Evolutionary conservation across 345 rosid species (phyloP), one percentile per base, ranked within the genome.

Genomic region (Raphanus raphanistrum): DNA sequence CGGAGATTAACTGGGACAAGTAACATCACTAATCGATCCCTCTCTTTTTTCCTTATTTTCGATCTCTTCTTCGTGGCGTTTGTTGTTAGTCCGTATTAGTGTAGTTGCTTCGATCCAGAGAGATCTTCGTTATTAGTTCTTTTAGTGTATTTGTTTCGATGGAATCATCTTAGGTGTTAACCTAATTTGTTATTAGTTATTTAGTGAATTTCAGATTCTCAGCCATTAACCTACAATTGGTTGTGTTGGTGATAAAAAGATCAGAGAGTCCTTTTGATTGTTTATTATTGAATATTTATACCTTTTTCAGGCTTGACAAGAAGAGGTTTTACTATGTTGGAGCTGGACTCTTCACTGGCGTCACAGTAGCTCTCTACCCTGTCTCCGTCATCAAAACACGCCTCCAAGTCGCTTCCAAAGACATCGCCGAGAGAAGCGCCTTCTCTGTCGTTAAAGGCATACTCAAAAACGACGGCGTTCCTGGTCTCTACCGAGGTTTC

Each of bases 1-100:
- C 95, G 74, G 97, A 94, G 92, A 94, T 92, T 70, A 90, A 94
- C 75, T 92, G 98, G 98, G 98, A 94, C 82, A 92, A 94, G 98
- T 92, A 85, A 85, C 25, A 88, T 87, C 72, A 21, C 21, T 21
- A 21, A 21, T 21, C 21, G 21, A 21, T 16, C 68, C 32, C 6
- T 32, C 21, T 36, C 43, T 8, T 2, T 48, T 60, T 71, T 28
- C 13, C 48, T 5, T 10, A 35, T 73, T 62, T 62, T 55, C 1
- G 1, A 28, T 28, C 4, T 2, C 4, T 60, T 70, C 63, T 48
- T 28, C 32, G 25, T 63, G 9, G 36, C 41, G 10, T 16, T 66
- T 3, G 41, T 36, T 36, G 62, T 61, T 68, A 31, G 77, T 54
- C 28, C 52, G 41, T 21, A 36, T 26, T 60, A n/a, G 59, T 41